A percentile compares a stretch with the other conserved stretches of the same genome.
phyloP scores from a whole-genome alignment of 106 monocot species.

The Posidonia australis region DNA sequence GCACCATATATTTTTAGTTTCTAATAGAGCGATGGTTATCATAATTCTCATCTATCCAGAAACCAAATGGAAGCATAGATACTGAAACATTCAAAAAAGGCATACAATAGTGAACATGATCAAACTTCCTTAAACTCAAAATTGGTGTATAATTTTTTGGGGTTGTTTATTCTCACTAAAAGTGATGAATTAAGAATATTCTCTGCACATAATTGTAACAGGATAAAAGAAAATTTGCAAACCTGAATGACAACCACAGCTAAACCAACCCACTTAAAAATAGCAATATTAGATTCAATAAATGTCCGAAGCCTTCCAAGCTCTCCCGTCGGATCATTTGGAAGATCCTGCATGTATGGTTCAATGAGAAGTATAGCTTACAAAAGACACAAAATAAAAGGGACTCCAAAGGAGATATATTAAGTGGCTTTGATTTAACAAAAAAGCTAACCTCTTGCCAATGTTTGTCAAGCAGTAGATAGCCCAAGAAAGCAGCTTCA shows the following conservation, averaged over 20 bases:
- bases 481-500: constrained; percentile 17
- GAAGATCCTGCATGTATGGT: constrained; percentile 37
- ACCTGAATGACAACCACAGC: constrained; percentile 53
- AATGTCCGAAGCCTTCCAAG: constrained; percentile 35
- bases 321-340: constrained; percentile 53
- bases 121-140: not conserved
- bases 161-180: not conserved
- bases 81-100: not conserved
- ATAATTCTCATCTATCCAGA: not conserved
- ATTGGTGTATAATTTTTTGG: not conserved
- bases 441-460: constrained; percentile 24
- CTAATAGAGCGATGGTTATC: too few species aligned
- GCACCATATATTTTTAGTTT: too few species aligned
- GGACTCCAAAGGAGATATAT: not conserved
- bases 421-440: not conserved
- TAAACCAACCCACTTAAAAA: constrained; percentile 30
- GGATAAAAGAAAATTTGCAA: not conserved
- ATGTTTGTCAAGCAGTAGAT: constrained; percentile 12
- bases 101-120: too few species aligned
- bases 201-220: not conserved
- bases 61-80: not conserved
- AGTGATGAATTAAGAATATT: not conserved
- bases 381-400: not conserved
- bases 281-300: constrained; percentile 36
- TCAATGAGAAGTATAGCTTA: not conserved